phyloP scores from a whole-genome alignment of 805 yeast genomes.

The Ascoidea tarda region DNA sequence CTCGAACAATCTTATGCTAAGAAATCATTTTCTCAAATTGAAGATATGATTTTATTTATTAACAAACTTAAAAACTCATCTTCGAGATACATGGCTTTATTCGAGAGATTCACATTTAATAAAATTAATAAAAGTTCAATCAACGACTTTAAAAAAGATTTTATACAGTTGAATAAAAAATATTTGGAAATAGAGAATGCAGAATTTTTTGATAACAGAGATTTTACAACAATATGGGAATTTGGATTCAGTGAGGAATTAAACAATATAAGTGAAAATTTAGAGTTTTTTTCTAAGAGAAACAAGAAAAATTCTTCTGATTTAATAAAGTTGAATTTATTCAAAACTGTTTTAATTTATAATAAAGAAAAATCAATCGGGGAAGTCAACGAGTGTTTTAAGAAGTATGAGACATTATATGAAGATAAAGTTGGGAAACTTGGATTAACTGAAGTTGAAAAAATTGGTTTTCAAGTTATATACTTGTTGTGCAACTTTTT shows the following conservation, averaged over 20 bases:
- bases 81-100: background rate
- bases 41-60: background rate
- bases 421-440: too few species aligned
- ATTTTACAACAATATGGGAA: background rate
- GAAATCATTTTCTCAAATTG: conserved; percentile 7
- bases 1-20: conserved; percentile 5
- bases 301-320: background rate
- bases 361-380: too few species aligned
- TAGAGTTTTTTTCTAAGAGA: background rate
- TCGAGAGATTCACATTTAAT: background rate
- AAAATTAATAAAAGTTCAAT: background rate
- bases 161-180: too few species aligned
- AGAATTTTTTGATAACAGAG: background rate
- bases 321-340: background rate
- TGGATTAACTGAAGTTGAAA: too few species aligned
- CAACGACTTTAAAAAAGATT: too few species aligned
- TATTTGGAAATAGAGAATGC: background rate
- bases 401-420: too few species aligned
- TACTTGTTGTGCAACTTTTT: too few species aligned
- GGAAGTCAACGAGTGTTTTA: too few species aligned
- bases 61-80: background rate
- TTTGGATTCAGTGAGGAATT: background rate
- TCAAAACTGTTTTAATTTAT: too few species aligned
- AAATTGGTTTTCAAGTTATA: too few species aligned
- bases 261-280: too few species aligned